Percentiles rank a stretch among this genome's conserved stretches.
Evolutionary conservation across 2,329 filamentous ascomycete species (phyloP).

Genomic region (Colletotrichum sp.): DNA sequence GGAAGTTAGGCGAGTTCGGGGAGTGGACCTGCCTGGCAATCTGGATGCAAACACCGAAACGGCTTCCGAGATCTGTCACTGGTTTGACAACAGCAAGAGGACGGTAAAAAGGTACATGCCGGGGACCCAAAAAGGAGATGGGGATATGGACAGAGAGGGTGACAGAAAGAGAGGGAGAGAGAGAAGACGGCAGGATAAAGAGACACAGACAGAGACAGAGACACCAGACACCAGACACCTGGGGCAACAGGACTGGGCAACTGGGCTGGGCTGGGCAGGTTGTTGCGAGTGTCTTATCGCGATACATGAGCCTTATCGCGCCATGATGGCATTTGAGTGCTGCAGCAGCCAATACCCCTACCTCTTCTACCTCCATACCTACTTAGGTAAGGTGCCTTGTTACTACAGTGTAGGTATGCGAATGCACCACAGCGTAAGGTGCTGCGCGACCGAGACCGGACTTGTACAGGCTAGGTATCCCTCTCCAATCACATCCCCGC

Average conservation of each 20-base stretch:
- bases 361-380: not conserved
- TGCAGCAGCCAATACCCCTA: conserved; percentile 14
- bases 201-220: not conserved
- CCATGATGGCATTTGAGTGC: conserved; percentile 19
- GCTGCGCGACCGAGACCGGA: conserved; percentile 15
- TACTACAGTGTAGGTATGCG: not conserved
- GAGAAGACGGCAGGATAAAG: not conserved
- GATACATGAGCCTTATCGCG: conserved; percentile 23
- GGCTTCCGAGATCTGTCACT: not conserved
- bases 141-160: not conserved
- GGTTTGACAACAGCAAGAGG: not conserved
- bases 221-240: not conserved
- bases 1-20: conserved; percentile 14
- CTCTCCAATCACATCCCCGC: conserved; percentile 4
- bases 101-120: not conserved
- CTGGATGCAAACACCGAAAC: conserved; percentile 14
- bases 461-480: conserved; percentile 18
- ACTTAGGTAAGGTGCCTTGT: not conserved
- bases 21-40: not conserved
- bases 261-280: not conserved
- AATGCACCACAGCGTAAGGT: not conserved
- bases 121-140: not conserved
- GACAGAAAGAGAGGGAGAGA: not conserved
- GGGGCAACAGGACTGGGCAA: not conserved
- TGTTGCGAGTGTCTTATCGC: conserved; percentile 11